Evolutionary conservation across 106 monocot genomes (phyloP).

Genomic region (Ottelia alismoides): DNA sequence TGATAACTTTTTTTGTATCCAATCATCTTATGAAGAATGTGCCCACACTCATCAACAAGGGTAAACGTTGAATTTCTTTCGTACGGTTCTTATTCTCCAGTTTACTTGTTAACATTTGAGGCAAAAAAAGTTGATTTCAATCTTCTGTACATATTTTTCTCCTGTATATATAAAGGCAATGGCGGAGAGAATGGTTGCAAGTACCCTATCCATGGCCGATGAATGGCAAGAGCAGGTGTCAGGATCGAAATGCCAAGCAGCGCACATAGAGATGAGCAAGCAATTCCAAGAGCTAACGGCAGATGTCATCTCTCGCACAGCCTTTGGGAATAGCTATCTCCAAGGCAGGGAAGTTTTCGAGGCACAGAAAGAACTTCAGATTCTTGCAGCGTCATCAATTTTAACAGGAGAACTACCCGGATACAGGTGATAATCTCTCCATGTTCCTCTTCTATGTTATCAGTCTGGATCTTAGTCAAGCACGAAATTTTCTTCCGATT

Average conservation of each 20-base stretch:
- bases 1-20: not conserved
- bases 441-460: no score
- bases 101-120: not conserved
- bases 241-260: no score
- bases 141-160: not conserved
- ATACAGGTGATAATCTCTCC: no score
- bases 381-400: no score
- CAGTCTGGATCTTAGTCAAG: no score
- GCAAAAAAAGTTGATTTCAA: not conserved
- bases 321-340: constrained; percentile 34
- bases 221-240: constrained; percentile 2
- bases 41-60: no score
- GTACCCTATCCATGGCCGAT: constrained; percentile 7
- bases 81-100: not conserved
- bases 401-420: no score
- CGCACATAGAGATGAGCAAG: constrained; percentile 1
- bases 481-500: no score
- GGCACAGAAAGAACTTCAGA: constrained; percentile 32
- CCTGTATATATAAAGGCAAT: not conserved
- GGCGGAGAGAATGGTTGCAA: constrained; percentile 1
- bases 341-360: constrained; percentile 44
- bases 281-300: constrained; percentile 48
- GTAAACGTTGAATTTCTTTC: no score
- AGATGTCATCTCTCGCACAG: constrained; percentile 44
- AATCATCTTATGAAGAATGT: no score